Evolutionary conservation across 768 basidiomycete species (phyloP), one percentile per base, ranked within the genome.

Genomic region (Inosperma sp.): DNA sequence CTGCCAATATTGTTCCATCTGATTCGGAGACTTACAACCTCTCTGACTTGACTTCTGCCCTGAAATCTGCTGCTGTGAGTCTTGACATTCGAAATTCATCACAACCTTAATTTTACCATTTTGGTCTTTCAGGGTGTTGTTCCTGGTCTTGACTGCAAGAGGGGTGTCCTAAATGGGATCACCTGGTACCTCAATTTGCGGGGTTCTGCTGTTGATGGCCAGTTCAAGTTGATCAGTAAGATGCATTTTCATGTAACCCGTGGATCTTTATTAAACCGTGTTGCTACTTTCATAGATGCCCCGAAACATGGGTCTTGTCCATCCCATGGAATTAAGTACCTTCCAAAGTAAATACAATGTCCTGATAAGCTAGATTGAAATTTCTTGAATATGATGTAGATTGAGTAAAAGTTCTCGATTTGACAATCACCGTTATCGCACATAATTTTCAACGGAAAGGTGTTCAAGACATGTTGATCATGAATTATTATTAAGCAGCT

Each of bases 1-100:
- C 76, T 17, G 82, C 76, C n/a, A 88, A 88, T 21, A 92, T 93
- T 57, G 79, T 77, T 3, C 91, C 91, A 10, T 77, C 76, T n/a
- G 67, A 71, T 3, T 70, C 65, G 53, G 62, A 67, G 56, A 86
- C 85, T 0, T 82, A 81, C 63, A 79, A 79, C 0, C 73, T 86
- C 14, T 68, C 78, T 12, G 60, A 72, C 8, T 60, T 88, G 39
- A 72, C 73, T 9, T 61, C 73, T 30, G 86, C 84, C 3, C 68
- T 89, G 41, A 71, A 77, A 62, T 49, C 67, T 9, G 80, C 73
- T 27, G 78, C 77, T 4, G 83, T 80, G 31, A 49, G 65, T 52
- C 26, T 29, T 17, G 25, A 31, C 14, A 10, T 23, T 14, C 5
- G 21, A 12, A 19, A 31, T 19, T 47, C 30, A n/a, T 26, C 26